Percentiles rank a stretch among this genome's conserved stretches.
Evolutionary conservation across 2,329 filamentous ascomycete genomes (phyloP).

Genomic region (Aspergillus arachidicola): DNA sequence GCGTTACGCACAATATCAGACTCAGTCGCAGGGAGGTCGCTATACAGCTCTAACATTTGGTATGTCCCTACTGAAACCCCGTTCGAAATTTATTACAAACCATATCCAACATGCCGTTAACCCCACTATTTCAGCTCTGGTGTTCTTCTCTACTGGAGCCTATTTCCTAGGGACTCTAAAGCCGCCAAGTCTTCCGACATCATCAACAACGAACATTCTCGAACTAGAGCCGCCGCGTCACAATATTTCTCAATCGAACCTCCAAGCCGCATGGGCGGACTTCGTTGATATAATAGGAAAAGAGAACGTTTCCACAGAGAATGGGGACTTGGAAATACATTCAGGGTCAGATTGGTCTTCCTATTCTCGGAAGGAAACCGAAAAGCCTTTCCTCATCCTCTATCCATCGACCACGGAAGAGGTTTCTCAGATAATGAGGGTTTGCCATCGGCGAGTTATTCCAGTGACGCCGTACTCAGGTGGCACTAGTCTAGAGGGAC

Average conservation of each 20-base stretch:
- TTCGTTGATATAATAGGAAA: slow-evolving; percentile 63
- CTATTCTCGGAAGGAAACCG: slow-evolving; percentile 45
- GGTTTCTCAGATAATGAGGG: slow-evolving; percentile 82
- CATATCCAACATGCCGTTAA: slow-evolving; percentile 7
- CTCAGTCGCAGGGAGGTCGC: slow-evolving; percentile 41
- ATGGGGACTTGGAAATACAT: slow-evolving; percentile 58
- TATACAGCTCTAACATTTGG: slow-evolving; percentile 42
- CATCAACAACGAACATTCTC: slow-evolving; percentile 61
- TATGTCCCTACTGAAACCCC: slow-evolving; percentile 18
- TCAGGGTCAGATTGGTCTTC: slow-evolving; percentile 67
- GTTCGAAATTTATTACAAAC: neutral
- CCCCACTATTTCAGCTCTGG: slow-evolving; percentile 46
- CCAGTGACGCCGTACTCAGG: slow-evolving; percentile 87
- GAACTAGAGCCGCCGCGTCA: slow-evolving; percentile 54
- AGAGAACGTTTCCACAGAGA: slow-evolving; percentile 63
- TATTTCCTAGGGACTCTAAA: slow-evolving; percentile 59
- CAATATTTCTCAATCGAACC: slow-evolving; percentile 58
- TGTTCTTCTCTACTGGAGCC: slow-evolving; percentile 54
- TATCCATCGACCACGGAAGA: slow-evolving; percentile 79
- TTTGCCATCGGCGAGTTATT: slow-evolving; percentile 78
- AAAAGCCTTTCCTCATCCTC: slow-evolving; percentile 63
- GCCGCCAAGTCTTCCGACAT: slow-evolving; percentile 48
- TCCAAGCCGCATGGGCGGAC: slow-evolving; percentile 67
- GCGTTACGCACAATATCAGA: slow-evolving; percentile 49
- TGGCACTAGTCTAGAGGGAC: slow-evolving; percentile 86